A percentile compares a stretch with the other conserved stretches of the same genome.
Conservation (phyloP, 2,329 filamentous ascomycete species). For the Clonostachys chloroleuca region DNA sequence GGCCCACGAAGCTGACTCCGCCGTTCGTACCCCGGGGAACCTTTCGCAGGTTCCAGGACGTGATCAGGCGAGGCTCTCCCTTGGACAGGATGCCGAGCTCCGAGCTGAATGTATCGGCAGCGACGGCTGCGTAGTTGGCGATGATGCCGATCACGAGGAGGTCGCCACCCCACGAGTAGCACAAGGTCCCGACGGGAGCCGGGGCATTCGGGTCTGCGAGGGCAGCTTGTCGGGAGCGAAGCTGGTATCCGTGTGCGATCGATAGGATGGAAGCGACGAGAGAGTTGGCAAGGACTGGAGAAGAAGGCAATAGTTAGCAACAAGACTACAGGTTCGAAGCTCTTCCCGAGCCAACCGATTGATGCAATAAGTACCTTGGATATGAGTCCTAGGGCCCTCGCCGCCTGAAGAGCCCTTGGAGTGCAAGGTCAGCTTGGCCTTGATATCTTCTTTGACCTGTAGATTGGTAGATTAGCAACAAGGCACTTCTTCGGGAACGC, state of each 20-base stretch:
- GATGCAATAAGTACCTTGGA: conserved; percentile 57
- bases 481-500: not conserved
- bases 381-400: conserved; percentile 76
- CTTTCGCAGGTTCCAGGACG: conserved; percentile 66
- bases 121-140: conserved; percentile 85
- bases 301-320: not conserved
- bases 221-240: conserved; percentile 39
- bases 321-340: not conserved
- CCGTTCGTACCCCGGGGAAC: conserved; percentile 94
- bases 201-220: conserved; percentile 22
- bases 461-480: conserved; percentile 6
- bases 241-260: conserved; percentile 56
- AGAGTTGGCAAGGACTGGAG: conserved; percentile 79
- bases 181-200: conserved; percentile 36
- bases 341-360: not conserved
- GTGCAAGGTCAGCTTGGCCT: conserved; percentile 75
- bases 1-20: conserved; percentile 73
- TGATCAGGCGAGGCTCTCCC: conserved; percentile 77
- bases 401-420: conserved; percentile 70
- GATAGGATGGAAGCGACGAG: conserved; percentile 65
- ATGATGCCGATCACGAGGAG: conserved; percentile 62
- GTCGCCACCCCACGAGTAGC: conserved; percentile 59
- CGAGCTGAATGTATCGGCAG: conserved; percentile 90
- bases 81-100: conserved; percentile 89
- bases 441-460: conserved; percentile 82